Evolutionary conservation across 1,284 basidiomycete genomes (phyloP), one percentile per base, ranked within the genome.

Genomic region (Fistulinella cinereoalba): DNA sequence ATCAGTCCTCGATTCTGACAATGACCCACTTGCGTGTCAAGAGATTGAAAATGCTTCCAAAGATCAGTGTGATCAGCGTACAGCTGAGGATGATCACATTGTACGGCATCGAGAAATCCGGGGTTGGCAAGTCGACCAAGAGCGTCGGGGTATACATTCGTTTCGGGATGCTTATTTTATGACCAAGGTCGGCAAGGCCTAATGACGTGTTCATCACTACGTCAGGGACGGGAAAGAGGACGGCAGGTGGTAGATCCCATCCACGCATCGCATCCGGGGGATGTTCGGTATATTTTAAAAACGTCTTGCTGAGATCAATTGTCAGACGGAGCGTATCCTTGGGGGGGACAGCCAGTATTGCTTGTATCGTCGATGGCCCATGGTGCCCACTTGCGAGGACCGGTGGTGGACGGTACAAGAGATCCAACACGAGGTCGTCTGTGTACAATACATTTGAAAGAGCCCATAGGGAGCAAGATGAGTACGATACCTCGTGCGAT

Each of bases 61-160:
- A 98, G 52, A 96, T 87, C 51, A 98, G 80, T 28, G 96, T 94
- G 51, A 95, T 80, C 40, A 97, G 73, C 9, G 92, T 94, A 61
- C 85, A 92, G 47, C 83, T 93, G 75, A 97, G 88, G 61, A 97
- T 96, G 67, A 98, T 98, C 52, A 98, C 95, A 69, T 98, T 99
- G 72, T 98, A 99, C 11, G 96, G 95, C 94, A 99, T 98, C 61
- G 90, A 95, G 68, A 99, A 99, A 70, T 99, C 96, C 0, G 97
- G 97, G 8, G 92, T 95, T 8, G 96, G 89, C 21, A 97, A 76
- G 65, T 97, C 92, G 34, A 97, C 81, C 22, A 99, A 79, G 16
- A 93, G 75, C 11, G 86, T 78, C 0, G 82, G 74, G 1, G 92
- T 92, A 67, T 96, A 97, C 45, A 94, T 78, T 34, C 83, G 37